Evolutionary conservation across 78 protist species (phyloP), one percentile per base, ranked within the genome.

Genomic region (Capsaspora owczarzaki): DNA sequence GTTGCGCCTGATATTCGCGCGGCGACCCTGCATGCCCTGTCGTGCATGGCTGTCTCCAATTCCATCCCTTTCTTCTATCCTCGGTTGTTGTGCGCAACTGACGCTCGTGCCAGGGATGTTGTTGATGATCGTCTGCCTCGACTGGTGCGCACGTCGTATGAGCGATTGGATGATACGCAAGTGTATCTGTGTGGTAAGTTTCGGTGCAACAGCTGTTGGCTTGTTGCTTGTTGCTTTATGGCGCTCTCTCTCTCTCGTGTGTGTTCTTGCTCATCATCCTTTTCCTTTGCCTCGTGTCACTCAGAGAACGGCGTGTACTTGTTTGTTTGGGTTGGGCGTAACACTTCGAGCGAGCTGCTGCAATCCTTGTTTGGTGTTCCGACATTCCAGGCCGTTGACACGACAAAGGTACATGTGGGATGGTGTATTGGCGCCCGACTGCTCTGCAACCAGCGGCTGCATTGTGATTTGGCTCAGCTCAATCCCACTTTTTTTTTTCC

Each of bases 41-140:
- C 25, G 0, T 12, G 53, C 79, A 40, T 76, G 63, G 33, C 79
- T 33, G 79, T 76, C 33, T 41, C 79, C 60, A 76, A 23, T 20
- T 76, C 79, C 27, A 42, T 76, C 27, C 25, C 27, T 23, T 44
- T 27, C 51, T 31, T 76, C 79, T 76, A 76, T 35, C 79, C 79
- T 20, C 79, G 79, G 61, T 20, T 76, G 37, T 22, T 76, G 19
- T 12, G 12, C 12, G 51, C 44, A 20, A 23, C 42, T 35, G 63
- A 46, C 63, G 49, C 41, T 23, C 20, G 31, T 46, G 79, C 12
- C 10, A 19, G 29, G n/a, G n/a, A 10, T 49, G 10, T 49, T 49
- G 16, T 49, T 10, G n/a, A 10, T 16, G 16, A 20, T 49, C 16
- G 10, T 10, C 56, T 16, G 56, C 10, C 56, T 49, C n/a, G 10